phyloP scores from a whole-genome alignment of 768 basidiomycete species.

The Russula virescens region DNA sequence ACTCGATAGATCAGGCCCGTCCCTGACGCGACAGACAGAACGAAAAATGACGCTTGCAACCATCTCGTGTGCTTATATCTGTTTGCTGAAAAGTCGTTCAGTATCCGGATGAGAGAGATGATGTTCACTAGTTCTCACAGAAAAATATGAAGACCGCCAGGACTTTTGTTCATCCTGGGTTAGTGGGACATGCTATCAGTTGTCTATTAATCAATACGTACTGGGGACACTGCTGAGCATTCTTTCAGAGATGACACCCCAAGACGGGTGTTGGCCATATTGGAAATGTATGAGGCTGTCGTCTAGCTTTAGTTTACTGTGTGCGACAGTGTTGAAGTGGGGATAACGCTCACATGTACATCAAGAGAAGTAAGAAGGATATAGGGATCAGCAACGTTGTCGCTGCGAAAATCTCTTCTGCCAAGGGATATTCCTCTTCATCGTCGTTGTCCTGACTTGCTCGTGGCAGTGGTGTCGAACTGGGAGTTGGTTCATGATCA shows the following conservation, averaged over 20 bases:
- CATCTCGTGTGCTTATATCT: constrained; percentile 53
- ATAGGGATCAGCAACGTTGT: constrained; percentile 64
- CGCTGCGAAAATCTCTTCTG: constrained; percentile 67
- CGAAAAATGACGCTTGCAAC: constrained; percentile 54
- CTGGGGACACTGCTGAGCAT: constrained; percentile 68
- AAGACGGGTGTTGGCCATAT: constrained; percentile 56
- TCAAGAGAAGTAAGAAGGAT: constrained; percentile 66
- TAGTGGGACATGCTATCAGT: background rate
- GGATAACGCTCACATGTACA: constrained; percentile 69
- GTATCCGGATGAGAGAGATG: background rate
- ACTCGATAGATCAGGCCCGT: constrained; percentile 65
- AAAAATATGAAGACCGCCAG: constrained; percentile 72
- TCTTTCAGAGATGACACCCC: constrained; percentile 46
- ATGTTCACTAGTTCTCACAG: constrained; percentile 39
- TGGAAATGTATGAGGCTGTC: constrained; percentile 71
- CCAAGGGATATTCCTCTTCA: constrained; percentile 40
- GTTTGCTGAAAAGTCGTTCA: constrained; percentile 41
- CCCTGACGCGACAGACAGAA: constrained; percentile 52
- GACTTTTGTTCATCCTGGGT: constrained; percentile 39
- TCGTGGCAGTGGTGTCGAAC: constrained; percentile 1
- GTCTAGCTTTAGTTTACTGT: background rate
- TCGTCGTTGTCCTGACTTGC: constrained; percentile 23
- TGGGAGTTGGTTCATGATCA: background rate
- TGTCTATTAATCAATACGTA: constrained; percentile 33
- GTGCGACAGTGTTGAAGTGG: background rate